phyloP scores from a whole-genome alignment of 176 grass and related monocot genomes.

The Eremochloa ophiuroides region DNA sequence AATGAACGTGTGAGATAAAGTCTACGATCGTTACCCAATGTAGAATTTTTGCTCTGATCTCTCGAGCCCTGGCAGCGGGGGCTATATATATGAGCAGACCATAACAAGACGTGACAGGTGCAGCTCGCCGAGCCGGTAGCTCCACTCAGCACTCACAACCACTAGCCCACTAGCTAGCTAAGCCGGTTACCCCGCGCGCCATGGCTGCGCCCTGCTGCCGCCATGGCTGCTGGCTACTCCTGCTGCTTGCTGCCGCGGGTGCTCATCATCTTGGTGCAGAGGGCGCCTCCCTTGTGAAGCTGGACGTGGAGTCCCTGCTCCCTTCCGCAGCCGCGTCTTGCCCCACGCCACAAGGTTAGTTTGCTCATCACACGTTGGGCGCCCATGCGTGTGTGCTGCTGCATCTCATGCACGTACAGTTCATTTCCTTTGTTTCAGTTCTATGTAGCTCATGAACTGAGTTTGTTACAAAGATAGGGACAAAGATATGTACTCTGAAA shows the following conservation, averaged over 20 bases:
- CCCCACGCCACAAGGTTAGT: constrained; percentile 20
- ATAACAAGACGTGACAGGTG: background rate
- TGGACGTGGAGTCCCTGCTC: constrained; percentile 3
- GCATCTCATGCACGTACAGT: background rate
- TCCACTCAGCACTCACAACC: background rate
- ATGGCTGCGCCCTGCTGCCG: background rate
- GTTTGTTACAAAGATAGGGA: background rate
- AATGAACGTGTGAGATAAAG: no score
- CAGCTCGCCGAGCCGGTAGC: background rate
- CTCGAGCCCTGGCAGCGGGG: background rate
- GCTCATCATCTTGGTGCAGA: background rate
- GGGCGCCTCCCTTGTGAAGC: background rate
- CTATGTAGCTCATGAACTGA: background rate
- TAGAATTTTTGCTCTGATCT: no score
- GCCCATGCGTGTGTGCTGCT: background rate
- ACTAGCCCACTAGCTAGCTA: background rate
- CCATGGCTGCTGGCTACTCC: constrained; percentile 9
- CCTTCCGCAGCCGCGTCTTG: background rate
- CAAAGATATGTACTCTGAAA: background rate
- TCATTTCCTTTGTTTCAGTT: background rate
- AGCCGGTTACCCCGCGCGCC: background rate
- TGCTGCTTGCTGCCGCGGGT: background rate
- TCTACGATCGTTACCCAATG: no score
- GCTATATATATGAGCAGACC: constrained; percentile 15
- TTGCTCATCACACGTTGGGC: background rate